These are phyloP conservation scores for Pleurotus ostreatus DNA, from an alignment of 768 basidiomycete genomes.

Conservation along the genomic window DNA sequence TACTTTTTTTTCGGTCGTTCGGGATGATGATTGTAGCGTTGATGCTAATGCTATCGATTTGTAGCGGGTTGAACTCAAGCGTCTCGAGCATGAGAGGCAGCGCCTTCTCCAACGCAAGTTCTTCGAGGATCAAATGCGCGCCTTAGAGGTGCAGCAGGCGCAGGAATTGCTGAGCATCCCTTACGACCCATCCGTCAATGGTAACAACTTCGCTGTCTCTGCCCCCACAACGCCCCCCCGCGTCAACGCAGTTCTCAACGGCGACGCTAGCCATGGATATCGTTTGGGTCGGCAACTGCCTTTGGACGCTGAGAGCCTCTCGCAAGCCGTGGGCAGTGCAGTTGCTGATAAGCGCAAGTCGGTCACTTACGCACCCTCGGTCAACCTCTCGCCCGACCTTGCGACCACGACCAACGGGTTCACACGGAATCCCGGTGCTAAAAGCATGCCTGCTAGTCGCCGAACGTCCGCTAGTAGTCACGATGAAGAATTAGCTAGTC, in stretches of 20 bases:
- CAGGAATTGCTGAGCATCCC: slow-evolving; percentile 79
- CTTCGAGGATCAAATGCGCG: slow-evolving; percentile 97
- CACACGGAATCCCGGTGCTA: slow-evolving; percentile 69
- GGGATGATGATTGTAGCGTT: slow-evolving; percentile 7
- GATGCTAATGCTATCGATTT: slow-evolving; percentile 5
- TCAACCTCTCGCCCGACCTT: slow-evolving; percentile 70
- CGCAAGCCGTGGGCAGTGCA: slow-evolving; percentile 62
- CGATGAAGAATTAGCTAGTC: slow-evolving; percentile 76
- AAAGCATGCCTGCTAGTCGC: slow-evolving; percentile 91
- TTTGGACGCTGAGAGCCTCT: slow-evolving; percentile 60
- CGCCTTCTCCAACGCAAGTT: slow-evolving; percentile 80
- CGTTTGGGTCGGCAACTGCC: slow-evolving; percentile 42
- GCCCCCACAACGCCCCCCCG: slow-evolving; percentile 87
- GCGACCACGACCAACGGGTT: slow-evolving; percentile 49
- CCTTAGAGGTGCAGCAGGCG: slow-evolving; percentile 86
- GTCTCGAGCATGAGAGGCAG: slow-evolving; percentile 88
- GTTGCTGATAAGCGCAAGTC: slow-evolving; percentile 80
- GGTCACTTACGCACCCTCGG: slow-evolving; percentile 77
- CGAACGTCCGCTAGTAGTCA: slow-evolving; percentile 86
- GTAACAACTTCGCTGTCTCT: slow-evolving; percentile 74
- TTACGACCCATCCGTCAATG: slow-evolving; percentile 45
- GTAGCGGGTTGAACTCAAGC: slow-evolving; percentile 87
- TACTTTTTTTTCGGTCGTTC: slow-evolving; percentile 25
- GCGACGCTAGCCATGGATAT: slow-evolving; percentile 43
- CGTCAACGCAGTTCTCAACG: slow-evolving; percentile 65